phyloP scores from a whole-genome alignment of 495 filamentous ascomycete species.

The Aspergillus saccharolyticus region DNA sequence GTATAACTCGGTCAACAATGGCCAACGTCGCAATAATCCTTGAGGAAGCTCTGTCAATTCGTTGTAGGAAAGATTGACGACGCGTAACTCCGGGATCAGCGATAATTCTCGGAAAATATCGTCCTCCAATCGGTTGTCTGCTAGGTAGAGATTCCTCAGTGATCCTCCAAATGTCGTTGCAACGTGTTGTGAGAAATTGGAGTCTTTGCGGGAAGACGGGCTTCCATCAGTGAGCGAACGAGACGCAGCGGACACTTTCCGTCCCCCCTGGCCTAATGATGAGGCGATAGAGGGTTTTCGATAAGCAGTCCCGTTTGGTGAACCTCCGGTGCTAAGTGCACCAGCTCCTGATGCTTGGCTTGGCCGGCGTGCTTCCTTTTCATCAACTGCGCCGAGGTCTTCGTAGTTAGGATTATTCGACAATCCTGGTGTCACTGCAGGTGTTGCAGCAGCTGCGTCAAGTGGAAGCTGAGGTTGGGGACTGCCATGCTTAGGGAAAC shows the following conservation, averaged over 20 bases:
- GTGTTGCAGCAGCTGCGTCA: slow-evolving; percentile 40
- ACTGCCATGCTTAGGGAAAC: slow-evolving; percentile 78
- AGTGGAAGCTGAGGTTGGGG: slow-evolving; percentile 54
- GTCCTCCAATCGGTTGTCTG: slow-evolving; percentile 89
- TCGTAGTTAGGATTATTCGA: slow-evolving; percentile 65
- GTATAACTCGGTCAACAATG: slow-evolving; percentile 83
- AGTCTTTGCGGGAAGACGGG: slow-evolving; percentile 75
- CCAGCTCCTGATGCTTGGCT: slow-evolving; percentile 73
- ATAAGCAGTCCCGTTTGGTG: slow-evolving; percentile 54
- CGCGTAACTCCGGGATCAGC: slow-evolving; percentile 74
- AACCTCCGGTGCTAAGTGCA: slow-evolving; percentile 66
- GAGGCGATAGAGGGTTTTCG: slow-evolving; percentile 80
- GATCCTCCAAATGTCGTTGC: slow-evolving; percentile 81
- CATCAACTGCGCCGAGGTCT: slow-evolving; percentile 67
- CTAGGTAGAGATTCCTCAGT: slow-evolving; percentile 76
- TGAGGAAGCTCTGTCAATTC: slow-evolving; percentile 87
- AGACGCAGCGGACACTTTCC: slow-evolving; percentile 82
- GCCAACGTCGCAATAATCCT: slow-evolving; percentile 80
- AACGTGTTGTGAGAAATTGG: slow-evolving; percentile 66
- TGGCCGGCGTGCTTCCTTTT: slow-evolving; percentile 60
- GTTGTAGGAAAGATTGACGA: slow-evolving; percentile 94
- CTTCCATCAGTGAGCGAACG: slow-evolving; percentile 57
- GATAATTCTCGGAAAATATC: slow-evolving; percentile 90
- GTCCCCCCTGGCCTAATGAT: slow-evolving; percentile 63
- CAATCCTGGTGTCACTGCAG: slow-evolving; percentile 46